Evolutionary conservation across 805 yeast genomes (phyloP).

Genomic region (Yarrowia sp.): DNA sequence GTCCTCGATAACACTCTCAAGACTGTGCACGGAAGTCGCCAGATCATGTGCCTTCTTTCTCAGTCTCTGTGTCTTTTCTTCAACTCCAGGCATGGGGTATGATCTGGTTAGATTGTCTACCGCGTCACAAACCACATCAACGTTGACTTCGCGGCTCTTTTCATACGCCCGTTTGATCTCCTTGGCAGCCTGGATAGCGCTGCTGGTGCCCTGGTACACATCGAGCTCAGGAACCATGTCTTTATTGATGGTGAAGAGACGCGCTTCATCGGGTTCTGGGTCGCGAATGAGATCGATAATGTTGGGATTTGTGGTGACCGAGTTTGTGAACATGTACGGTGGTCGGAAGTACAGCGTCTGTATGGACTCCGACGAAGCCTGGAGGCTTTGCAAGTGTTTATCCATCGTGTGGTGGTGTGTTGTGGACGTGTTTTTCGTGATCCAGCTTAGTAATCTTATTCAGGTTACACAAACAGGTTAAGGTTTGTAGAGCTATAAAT

Average conservation of each 20-base stretch:
- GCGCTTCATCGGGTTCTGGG: constrained; percentile 59
- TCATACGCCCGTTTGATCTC: constrained; percentile 21
- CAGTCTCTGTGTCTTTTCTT: constrained; percentile 46
- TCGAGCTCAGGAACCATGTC: constrained; percentile 34
- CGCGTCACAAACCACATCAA: constrained; percentile 56
- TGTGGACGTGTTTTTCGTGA: not conserved
- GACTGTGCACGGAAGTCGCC: constrained; percentile 53
- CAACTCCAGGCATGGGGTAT: constrained; percentile 53
- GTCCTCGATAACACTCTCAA: constrained; percentile 55
- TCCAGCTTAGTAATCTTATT: not conserved
- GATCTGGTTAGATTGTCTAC: constrained; percentile 51
- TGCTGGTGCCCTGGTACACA: constrained; percentile 13
- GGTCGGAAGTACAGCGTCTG: constrained; percentile 58
- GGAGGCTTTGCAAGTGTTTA: constrained; percentile 50
- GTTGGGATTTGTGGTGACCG: constrained; percentile 59
- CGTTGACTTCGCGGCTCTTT: constrained; percentile 40
- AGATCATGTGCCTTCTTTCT: constrained; percentile 51
- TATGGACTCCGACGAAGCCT: constrained; percentile 54
- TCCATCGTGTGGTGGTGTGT: constrained; percentile 42
- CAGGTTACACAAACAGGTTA: not conserved
- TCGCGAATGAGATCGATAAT: constrained; percentile 64
- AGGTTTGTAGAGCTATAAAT: not conserved
- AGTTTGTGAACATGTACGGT: constrained; percentile 70
- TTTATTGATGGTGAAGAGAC: constrained; percentile 52
- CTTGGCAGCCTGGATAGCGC: constrained; percentile 29